These are phyloP conservation scores for Musa schizocarpa DNA, from an alignment of 176 grass and related monocot genomes.

Conservation along the genomic window DNA sequence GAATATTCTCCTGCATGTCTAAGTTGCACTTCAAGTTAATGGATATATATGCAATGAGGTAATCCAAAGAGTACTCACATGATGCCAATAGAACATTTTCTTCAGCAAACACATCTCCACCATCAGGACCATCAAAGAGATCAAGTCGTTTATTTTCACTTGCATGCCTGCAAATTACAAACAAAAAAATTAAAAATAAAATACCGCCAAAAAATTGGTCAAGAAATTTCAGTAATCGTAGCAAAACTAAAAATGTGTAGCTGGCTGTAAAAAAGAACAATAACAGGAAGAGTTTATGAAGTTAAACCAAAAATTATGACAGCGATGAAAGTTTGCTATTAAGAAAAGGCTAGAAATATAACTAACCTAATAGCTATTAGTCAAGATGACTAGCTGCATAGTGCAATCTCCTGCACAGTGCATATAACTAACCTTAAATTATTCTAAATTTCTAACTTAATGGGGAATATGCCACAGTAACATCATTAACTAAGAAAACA, in stretches of 20 bases:
- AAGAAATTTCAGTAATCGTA: not conserved
- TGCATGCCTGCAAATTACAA: slow-evolving; percentile 44
- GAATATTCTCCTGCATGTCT: not conserved
- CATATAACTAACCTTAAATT: too few relatives aligned
- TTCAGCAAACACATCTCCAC: slow-evolving; percentile 76
- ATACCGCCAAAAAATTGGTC: not conserved
- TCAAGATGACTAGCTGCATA: too few relatives aligned
- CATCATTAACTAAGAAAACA: too few relatives aligned
- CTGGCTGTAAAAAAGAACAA: not conserved
- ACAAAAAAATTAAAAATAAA: not conserved
- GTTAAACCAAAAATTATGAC: too few relatives aligned
- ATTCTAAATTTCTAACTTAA: too few relatives aligned
- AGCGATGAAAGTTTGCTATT: too few relatives aligned
- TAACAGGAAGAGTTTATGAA: too few relatives aligned
- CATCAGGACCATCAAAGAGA: slow-evolving; percentile 69
- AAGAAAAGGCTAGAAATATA: too few relatives aligned
- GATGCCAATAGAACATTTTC: slow-evolving; percentile 77
- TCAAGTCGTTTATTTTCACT: slow-evolving; percentile 83
- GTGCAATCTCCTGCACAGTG: too few relatives aligned
- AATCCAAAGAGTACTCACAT: slow-evolving; percentile 35
- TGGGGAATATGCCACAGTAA: too few relatives aligned
- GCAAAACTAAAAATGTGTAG: not conserved
- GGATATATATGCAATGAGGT: not conserved
- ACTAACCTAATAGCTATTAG: too few relatives aligned
- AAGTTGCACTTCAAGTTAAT: not conserved